Evolutionary conservation across 345 rosid species (phyloP).

Genomic region (Camelina neglecta): DNA sequence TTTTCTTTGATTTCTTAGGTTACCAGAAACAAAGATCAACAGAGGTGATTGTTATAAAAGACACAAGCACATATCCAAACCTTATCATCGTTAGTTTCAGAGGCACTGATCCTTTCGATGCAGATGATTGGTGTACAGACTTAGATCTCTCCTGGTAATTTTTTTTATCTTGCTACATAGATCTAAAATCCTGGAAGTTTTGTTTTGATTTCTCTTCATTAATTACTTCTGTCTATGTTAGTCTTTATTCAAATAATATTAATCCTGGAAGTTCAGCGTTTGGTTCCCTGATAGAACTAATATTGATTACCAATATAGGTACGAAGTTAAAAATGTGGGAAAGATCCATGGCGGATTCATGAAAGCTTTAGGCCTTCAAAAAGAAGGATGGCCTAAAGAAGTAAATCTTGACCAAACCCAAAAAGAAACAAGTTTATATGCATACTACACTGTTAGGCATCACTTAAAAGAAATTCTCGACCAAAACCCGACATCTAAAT

Average conservation of each 20-base stretch:
- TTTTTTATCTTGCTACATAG: background rate
- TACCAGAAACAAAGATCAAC: constrained; percentile 48
- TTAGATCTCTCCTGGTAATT: constrained; percentile 63
- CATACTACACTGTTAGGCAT: constrained; percentile 52
- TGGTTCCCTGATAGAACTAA: background rate
- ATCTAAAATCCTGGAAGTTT: background rate
- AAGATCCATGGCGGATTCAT: constrained; percentile 64
- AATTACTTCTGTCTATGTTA: background rate
- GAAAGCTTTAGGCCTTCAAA: constrained; percentile 66
- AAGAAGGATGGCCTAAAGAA: constrained; percentile 51
- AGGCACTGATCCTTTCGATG: constrained; percentile 67
- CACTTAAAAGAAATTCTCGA: constrained; percentile 42
- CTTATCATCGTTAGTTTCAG: constrained; percentile 60
- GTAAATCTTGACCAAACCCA: constrained; percentile 30
- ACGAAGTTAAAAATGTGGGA: constrained; percentile 52
- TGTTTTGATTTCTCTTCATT: background rate
- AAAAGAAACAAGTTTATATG: constrained; percentile 36
- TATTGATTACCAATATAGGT: constrained; percentile 31
- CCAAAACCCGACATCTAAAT: constrained; percentile 47
- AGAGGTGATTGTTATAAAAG: constrained; percentile 56
- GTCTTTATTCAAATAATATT: background rate
- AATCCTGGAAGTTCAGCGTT: background rate
- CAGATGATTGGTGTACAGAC: constrained; percentile 55
- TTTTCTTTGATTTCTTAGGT: constrained; percentile 30
- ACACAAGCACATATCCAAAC: constrained; percentile 50